Evolutionary conservation across 192 early-diverging fungal genomes (phyloP).

Genomic region (Coemansia sp.): DNA sequence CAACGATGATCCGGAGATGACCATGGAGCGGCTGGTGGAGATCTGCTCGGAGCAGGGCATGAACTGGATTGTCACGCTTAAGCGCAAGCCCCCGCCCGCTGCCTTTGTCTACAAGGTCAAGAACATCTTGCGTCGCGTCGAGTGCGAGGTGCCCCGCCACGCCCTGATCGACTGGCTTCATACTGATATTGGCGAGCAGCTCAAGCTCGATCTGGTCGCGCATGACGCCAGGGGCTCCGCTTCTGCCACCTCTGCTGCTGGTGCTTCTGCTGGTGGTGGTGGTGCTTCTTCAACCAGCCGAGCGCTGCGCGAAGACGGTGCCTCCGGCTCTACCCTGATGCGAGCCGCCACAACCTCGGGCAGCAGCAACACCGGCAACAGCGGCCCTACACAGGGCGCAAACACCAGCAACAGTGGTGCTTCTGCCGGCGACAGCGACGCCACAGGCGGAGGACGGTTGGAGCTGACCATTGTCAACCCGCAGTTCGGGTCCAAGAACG

Average conservation of each 20-base stretch:
- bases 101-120: constrained; percentile 64
- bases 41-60: constrained; percentile 68
- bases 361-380: too few species aligned
- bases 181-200: constrained; percentile 68
- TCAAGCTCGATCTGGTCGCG: constrained; percentile 56
- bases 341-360: too few species aligned
- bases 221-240: constrained; percentile 34
- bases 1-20: constrained; percentile 68
- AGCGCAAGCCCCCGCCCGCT: constrained; percentile 29
- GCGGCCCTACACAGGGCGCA: too few species aligned
- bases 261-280: background rate
- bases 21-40: constrained; percentile 62
- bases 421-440: too few species aligned
- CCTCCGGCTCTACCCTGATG: too few species aligned
- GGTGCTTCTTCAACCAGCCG: too few species aligned
- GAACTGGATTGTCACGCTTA: constrained; percentile 80
- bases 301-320: constrained; percentile 7
- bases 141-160: constrained; percentile 65
- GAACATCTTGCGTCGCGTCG: constrained; percentile 68
- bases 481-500: constrained; percentile 27
- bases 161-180: constrained; percentile 60
- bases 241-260: background rate
- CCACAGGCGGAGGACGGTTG: too few species aligned
- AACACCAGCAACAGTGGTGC: too few species aligned
- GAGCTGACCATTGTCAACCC: constrained; percentile 41